Evolutionary conservation across 2,329 filamentous ascomycete species (phyloP).

Genomic region (Xylariaceae sp.): DNA sequence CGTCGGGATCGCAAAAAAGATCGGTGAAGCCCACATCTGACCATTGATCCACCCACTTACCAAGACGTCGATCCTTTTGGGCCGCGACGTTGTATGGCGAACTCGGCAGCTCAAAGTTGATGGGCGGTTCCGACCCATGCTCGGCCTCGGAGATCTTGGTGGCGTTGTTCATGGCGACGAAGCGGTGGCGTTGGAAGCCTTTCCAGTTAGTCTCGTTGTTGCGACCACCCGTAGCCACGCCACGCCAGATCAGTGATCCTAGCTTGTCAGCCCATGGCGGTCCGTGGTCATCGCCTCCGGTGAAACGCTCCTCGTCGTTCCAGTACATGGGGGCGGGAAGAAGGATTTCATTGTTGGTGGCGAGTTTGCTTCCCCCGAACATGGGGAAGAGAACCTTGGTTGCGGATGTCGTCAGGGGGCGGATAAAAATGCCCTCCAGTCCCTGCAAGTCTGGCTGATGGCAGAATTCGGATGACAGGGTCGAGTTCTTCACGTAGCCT

Average conservation of each 20-base stretch:
- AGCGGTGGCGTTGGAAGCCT: constrained; percentile 74
- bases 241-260: constrained; percentile 62
- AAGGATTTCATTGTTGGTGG: constrained; percentile 71
- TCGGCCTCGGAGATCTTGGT: constrained; percentile 59
- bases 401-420: constrained; percentile 58
- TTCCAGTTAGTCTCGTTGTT: constrained; percentile 67
- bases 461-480: constrained; percentile 63
- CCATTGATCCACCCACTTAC: constrained; percentile 53
- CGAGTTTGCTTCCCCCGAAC: constrained; percentile 70
- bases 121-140: constrained; percentile 41
- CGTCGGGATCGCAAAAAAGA: constrained; percentile 50
- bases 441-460: constrained; percentile 66
- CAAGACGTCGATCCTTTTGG: constrained; percentile 47
- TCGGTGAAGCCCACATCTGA: constrained; percentile 57
- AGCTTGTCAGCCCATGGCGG: constrained; percentile 60
- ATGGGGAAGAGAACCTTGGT: constrained; percentile 64
- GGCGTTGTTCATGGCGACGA: constrained; percentile 72
- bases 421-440: constrained; percentile 67
- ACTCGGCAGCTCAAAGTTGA: constrained; percentile 59
- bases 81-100: constrained; percentile 51
- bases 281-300: constrained; percentile 57
- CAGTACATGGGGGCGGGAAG: constrained; percentile 73
- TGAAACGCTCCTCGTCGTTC: constrained; percentile 64
- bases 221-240: constrained; percentile 66
- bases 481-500: constrained; percentile 65